Percentiles rank a stretch among this genome's conserved stretches.
These are phyloP conservation scores for Fusarium sp. DNA, from an alignment of 2,329 filamentous ascomycete genomes.

Conservation along the genomic window DNA sequence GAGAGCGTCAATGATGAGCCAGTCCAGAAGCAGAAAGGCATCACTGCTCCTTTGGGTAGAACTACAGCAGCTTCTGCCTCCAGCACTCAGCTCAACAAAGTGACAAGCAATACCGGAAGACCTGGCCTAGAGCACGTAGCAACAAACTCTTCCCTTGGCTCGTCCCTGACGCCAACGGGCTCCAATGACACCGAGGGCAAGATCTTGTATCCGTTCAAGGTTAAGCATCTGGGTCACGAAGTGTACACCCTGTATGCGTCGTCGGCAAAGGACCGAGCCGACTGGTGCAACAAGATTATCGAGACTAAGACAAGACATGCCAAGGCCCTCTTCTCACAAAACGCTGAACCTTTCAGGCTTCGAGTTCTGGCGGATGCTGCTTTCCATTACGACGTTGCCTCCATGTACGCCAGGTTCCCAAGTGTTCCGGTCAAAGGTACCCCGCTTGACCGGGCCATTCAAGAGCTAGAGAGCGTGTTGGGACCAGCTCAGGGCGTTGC, in stretches of 20 bases:
- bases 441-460: constrained; percentile 88
- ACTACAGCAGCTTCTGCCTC: constrained; percentile 70
- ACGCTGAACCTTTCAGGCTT: constrained; percentile 93
- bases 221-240: constrained; percentile 95
- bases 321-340: constrained; percentile 85
- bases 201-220: constrained; percentile 90
- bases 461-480: constrained; percentile 84
- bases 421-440: constrained; percentile 87
- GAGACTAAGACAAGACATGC: constrained; percentile 96
- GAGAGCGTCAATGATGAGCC: constrained; percentile 94
- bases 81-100: constrained; percentile 66
- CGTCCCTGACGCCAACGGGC: constrained; percentile 54
- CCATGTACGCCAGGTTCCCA: constrained; percentile 66
- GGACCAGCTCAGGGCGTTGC: constrained; percentile 74
- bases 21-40: constrained; percentile 82
- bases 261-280: constrained; percentile 75
- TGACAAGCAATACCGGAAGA: constrained; percentile 61
- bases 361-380: constrained; percentile 92
- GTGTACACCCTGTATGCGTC: constrained; percentile 91
- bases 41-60: constrained; percentile 68
- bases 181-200: constrained; percentile 79
- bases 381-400: constrained; percentile 79
- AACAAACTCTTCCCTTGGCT: constrained; percentile 72
- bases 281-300: constrained; percentile 94
- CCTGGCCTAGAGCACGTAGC: constrained; percentile 72